Conservation (phyloP, 2,329 filamentous ascomycete species). For the Phyllosticta paracitricarpa region DNA sequence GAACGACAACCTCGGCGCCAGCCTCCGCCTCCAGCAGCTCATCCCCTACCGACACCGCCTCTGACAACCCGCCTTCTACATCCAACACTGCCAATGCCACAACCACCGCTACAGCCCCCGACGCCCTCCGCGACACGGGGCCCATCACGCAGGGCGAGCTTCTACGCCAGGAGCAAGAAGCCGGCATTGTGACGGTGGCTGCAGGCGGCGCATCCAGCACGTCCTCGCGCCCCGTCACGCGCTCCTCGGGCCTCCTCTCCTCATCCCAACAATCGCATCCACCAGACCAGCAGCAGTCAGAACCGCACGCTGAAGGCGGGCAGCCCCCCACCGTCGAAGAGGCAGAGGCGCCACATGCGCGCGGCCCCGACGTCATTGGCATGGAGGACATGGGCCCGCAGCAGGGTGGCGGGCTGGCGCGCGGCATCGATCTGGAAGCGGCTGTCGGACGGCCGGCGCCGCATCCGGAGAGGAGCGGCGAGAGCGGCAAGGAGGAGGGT, state of each 20-base stretch:
- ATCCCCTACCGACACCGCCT: not conserved
- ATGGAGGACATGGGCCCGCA: slow-evolving; percentile 77
- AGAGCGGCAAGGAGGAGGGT: slow-evolving; percentile 12
- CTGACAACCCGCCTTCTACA: not conserved
- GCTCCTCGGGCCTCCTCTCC: slow-evolving; percentile 1
- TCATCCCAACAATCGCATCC: slow-evolving; percentile 6
- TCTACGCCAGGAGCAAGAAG: slow-evolving; percentile 75
- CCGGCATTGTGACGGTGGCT: slow-evolving; percentile 63
- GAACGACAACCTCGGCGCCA: slow-evolving; percentile 31
- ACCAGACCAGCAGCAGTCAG: slow-evolving; percentile 3
- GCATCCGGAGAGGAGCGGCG: slow-evolving; percentile 6
- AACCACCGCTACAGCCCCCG: slow-evolving; percentile 3
- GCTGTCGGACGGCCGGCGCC: slow-evolving; percentile 25
- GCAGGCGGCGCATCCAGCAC: slow-evolving; percentile 20
- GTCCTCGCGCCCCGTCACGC: slow-evolving; percentile 12
- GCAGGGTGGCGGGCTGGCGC: slow-evolving; percentile 25
- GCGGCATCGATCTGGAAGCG: slow-evolving; percentile 23
- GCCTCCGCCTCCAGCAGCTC: slow-evolving; percentile 1
- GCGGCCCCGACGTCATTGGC: slow-evolving; percentile 76
- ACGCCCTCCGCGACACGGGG: slow-evolving; percentile 28
- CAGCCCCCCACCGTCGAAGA: slow-evolving; percentile 15
- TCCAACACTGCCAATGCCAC: not conserved
- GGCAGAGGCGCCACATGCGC: slow-evolving; percentile 62
- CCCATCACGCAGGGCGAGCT: slow-evolving; percentile 72
- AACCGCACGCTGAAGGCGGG: not conserved